phyloP scores from a whole-genome alignment of 1,284 basidiomycete species.

The Cryptococcus sp. region DNA sequence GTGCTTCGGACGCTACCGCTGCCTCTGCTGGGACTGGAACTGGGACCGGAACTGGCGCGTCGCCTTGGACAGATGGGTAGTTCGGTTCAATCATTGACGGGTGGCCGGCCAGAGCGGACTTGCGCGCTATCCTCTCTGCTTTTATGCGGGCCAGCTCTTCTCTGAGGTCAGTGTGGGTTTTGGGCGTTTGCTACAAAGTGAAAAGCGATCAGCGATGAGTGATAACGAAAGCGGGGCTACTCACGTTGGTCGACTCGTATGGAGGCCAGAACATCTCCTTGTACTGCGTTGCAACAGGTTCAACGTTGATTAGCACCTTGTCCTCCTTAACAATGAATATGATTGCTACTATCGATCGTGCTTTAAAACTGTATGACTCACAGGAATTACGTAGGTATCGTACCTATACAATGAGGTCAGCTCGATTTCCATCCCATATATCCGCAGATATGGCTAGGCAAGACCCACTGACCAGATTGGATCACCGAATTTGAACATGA shows the following conservation, averaged over 20 bases:
- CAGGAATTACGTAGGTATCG: slow-evolving; percentile 72
- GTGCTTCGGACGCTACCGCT: too few species aligned
- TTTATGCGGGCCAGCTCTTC: slow-evolving; percentile 38
- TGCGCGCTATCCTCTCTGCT: slow-evolving; percentile 30
- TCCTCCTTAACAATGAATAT: too few species aligned
- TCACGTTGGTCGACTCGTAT: slow-evolving; percentile 47
- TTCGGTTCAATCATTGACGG: neutral
- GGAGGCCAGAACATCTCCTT: slow-evolving; percentile 47
- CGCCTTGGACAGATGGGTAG: neutral
- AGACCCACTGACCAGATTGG: slow-evolving; percentile 69
- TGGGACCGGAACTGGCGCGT: too few species aligned
- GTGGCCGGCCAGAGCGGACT: neutral
- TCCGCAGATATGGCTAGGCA: neutral
- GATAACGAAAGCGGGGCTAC: slow-evolving; percentile 7
- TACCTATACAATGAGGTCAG: slow-evolving; percentile 47
- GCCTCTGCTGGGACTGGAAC: too few species aligned
- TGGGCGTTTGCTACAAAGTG: slow-evolving; percentile 37
- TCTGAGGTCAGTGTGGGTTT: slow-evolving; percentile 34
- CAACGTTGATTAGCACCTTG: slow-evolving; percentile 10
- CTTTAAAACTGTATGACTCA: slow-evolving; percentile 51
- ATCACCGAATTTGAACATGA: slow-evolving; percentile 85
- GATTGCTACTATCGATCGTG: too few species aligned
- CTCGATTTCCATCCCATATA: neutral
- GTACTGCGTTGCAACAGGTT: slow-evolving; percentile 32
- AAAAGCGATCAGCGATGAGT: neutral